Percentiles rank a stretch among this genome's conserved stretches.
phyloP scores from a whole-genome alignment of 2,329 filamentous ascomycete species.

The Diaporthe sp. region DNA sequence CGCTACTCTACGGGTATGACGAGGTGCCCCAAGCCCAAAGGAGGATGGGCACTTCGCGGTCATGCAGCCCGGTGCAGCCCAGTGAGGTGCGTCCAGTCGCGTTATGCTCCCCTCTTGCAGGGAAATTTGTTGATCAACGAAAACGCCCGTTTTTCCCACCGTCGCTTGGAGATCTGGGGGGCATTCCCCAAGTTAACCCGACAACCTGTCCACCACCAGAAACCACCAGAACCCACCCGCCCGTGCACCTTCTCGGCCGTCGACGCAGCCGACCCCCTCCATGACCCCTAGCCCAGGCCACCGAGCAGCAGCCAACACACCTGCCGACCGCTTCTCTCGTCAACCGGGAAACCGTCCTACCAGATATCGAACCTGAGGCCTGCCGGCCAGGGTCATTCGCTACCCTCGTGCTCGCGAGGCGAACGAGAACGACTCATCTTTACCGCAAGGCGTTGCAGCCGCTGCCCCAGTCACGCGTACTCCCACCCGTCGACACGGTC shows the following conservation, averaged over 20 bases:
- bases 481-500: background rate
- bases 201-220: constrained; percentile 36
- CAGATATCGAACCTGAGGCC: constrained; percentile 3
- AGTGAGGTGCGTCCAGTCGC: constrained; percentile 35
- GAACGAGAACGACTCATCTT: background rate
- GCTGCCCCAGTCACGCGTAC: background rate
- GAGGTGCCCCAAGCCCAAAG: constrained; percentile 31
- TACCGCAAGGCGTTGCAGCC: background rate
- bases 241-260: constrained; percentile 25
- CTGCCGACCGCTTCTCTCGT: background rate
- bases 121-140: constrained; percentile 37
- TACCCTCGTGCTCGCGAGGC: constrained; percentile 19
- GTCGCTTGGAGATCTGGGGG: constrained; percentile 25
- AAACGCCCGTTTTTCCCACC: constrained; percentile 23
- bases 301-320: background rate
- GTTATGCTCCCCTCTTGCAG: constrained; percentile 24
- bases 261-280: constrained; percentile 9
- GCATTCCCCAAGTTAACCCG: constrained; percentile 36
- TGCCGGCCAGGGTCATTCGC: constrained; percentile 7
- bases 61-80: constrained; percentile 33
- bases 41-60: constrained; percentile 31
- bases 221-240: constrained; percentile 22
- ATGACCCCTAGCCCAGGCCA: constrained; percentile 14
- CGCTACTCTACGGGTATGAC: constrained; percentile 33
- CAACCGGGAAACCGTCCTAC: background rate